A percentile compares a stretch with the other conserved stretches of the same genome.
Evolutionary conservation across 441 rosid genomes (phyloP).

Genomic region (Mallotus repandus): DNA sequence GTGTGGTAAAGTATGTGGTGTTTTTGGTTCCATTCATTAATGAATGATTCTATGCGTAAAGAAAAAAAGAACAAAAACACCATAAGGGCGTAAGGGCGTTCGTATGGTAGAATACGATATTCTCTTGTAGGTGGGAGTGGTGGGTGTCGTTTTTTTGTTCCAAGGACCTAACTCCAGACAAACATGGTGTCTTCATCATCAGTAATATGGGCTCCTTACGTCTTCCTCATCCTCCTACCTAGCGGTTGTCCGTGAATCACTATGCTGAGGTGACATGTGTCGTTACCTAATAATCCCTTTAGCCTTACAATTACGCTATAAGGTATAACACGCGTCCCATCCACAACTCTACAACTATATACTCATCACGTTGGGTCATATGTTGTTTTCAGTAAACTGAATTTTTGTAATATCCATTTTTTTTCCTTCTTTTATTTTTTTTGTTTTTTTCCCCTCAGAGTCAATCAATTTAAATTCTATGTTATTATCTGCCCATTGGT

Average conservation of each 20-base stretch:
- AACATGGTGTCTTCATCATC: conserved; percentile 21
- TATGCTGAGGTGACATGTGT: conserved; percentile 22
- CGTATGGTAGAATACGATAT: background rate
- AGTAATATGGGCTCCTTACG: conserved; percentile 12
- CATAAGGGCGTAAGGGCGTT: background rate
- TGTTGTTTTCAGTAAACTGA: conserved; percentile 7
- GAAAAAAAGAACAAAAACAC: background rate
- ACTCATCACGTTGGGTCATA: conserved; percentile 7
- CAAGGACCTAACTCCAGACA: conserved; percentile 16
- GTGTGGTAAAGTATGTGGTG: too few relatives aligned
- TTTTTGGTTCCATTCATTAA: too few relatives aligned
- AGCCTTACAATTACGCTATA: conserved; percentile 23
- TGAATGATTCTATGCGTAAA: too few relatives aligned
- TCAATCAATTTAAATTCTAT: background rate
- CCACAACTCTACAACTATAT: background rate
- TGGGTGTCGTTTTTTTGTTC: conserved; percentile 7
- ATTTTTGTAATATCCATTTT: background rate
- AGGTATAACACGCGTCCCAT: conserved; percentile 17
- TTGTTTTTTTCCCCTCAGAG: background rate
- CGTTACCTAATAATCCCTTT: conserved; percentile 11
- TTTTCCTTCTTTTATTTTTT: too few relatives aligned
- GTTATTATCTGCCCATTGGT: background rate
- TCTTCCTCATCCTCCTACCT: conserved; percentile 15
- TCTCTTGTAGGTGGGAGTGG: background rate
- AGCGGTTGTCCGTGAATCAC: conserved; percentile 17